Evolutionary conservation across 345 rosid genomes (phyloP).

Genomic region (Euphorbia tirucalli): DNA sequence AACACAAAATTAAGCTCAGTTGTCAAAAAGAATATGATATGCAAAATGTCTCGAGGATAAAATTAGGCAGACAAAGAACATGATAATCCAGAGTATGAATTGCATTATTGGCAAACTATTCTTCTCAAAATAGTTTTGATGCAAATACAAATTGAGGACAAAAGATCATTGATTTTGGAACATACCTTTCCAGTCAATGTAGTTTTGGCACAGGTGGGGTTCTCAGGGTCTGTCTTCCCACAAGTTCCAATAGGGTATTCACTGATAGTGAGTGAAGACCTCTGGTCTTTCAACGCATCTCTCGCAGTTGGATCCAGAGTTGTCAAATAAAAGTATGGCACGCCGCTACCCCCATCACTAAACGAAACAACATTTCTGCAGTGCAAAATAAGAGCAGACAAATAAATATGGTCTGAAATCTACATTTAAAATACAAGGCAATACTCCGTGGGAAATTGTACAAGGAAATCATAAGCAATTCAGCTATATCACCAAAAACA

Average conservation of each 20-base stretch:
- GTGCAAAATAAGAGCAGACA: not conserved
- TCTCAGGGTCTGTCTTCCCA: constrained; percentile 79
- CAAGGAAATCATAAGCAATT: not conserved
- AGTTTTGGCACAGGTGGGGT: constrained; percentile 85
- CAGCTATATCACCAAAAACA: too few species aligned
- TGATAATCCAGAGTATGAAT: not conserved
- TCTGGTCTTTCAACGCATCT: constrained; percentile 65
- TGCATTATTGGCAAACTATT: not conserved
- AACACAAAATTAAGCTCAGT: too few species aligned
- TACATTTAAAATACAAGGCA: not conserved
- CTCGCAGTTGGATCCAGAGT: constrained; percentile 91
- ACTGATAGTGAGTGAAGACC: constrained; percentile 75
- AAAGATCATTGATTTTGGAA: not conserved
- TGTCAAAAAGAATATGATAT: too few species aligned
- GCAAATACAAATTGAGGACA: not conserved
- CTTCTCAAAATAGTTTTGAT: not conserved
- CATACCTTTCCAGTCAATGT: constrained; percentile 87
- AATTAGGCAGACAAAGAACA: not conserved
- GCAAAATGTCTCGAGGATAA: too few species aligned
- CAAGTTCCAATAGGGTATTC: constrained; percentile 93
- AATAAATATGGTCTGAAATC: not conserved
- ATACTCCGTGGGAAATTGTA: not conserved
- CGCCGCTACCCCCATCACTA: constrained; percentile 70
- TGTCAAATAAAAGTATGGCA: constrained; percentile 93
- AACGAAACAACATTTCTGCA: constrained; percentile 87